phyloP scores from a whole-genome alignment of 129 eudicot species.

The Oenanthe sinensis region DNA sequence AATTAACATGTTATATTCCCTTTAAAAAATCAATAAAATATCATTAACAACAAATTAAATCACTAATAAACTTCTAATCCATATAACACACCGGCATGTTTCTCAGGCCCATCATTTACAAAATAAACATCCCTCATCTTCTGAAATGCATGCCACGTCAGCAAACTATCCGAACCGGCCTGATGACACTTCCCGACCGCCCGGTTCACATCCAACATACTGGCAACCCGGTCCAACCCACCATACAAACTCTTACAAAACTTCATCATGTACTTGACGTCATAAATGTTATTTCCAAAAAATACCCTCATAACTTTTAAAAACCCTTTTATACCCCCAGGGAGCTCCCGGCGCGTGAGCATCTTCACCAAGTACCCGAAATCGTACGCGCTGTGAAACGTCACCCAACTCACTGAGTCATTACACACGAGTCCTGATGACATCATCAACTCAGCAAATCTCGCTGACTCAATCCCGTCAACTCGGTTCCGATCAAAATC shows the following conservation, averaged over 20 bases:
- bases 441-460: conserved; percentile 23
- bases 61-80: conserved; percentile 15
- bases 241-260: conserved; percentile 24
- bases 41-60: not conserved
- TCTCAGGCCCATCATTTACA: conserved; percentile 19
- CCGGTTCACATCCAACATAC: conserved; percentile 33
- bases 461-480: conserved; percentile 16
- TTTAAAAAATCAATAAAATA: not conserved
- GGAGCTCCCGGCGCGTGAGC: conserved; percentile 20
- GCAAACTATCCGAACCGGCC: conserved; percentile 29
- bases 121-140: conserved; percentile 21
- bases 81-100: conserved; percentile 26
- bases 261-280: conserved; percentile 19
- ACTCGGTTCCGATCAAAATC: conserved; percentile 17
- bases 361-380: conserved; percentile 25
- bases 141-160: conserved; percentile 18
- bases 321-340: conserved; percentile 9
- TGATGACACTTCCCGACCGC: conserved; percentile 27
- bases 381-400: conserved; percentile 28
- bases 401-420: conserved; percentile 24
- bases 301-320: conserved; percentile 14
- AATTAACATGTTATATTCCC: not conserved
- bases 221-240: conserved; percentile 22
- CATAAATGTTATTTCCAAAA: conserved; percentile 20
- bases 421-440: conserved; percentile 22